Percentiles rank a stretch among this genome's conserved stretches.
phyloP scores from a whole-genome alignment of 2,329 filamentous ascomycete species.

The Aspergillus nomiae region DNA sequence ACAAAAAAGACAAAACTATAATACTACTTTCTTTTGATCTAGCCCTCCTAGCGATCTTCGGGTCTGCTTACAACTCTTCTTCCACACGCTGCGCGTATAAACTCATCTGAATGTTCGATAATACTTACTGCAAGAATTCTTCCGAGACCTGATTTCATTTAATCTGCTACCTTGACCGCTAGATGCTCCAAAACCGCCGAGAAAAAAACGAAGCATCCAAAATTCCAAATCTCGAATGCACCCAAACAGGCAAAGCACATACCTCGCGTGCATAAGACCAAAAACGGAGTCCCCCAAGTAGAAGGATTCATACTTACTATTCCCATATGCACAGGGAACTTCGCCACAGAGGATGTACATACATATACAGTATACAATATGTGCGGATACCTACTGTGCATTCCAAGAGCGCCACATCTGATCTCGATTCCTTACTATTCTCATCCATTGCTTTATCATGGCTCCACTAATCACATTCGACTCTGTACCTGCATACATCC shows the following conservation, averaged over 20 bases:
- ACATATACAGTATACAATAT: background rate
- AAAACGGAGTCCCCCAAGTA: background rate
- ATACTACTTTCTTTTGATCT: background rate
- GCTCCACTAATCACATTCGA: slow-evolving; percentile 6
- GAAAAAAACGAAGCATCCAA: background rate
- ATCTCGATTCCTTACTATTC: background rate
- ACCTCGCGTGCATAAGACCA: background rate
- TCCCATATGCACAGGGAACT: background rate
- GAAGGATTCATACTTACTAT: background rate
- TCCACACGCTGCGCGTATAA: background rate
- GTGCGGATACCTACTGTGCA: background rate
- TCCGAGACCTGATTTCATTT: background rate
- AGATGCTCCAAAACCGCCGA: background rate
- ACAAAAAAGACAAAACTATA: background rate
- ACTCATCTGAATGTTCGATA: background rate
- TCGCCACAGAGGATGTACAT: background rate
- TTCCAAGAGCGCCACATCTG: background rate
- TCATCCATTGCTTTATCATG: background rate
- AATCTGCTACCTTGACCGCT: background rate
- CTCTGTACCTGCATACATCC: background rate
- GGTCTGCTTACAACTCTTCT: background rate
- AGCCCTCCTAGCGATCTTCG: background rate
- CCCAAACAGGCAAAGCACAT: background rate
- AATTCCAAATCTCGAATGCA: background rate
- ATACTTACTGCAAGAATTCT: background rate